Percentiles rank a stretch among this genome's conserved stretches.
Conservation (phyloP, 495 filamentous ascomycete genomes). For the Penicillium cosmopolitanum region DNA sequence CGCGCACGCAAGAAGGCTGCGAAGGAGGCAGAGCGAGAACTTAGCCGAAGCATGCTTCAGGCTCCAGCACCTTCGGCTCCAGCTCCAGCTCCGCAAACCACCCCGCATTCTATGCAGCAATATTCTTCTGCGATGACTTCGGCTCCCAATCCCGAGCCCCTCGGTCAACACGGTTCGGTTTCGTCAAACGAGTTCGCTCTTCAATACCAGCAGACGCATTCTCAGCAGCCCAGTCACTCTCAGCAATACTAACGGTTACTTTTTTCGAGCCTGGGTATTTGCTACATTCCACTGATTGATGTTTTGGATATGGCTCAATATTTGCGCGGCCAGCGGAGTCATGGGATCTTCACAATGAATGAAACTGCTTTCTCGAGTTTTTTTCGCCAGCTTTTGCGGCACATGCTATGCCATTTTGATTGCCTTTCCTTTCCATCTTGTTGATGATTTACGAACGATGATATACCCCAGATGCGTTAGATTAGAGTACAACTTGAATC, state of each 20-base stretch:
- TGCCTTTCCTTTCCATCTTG: background rate
- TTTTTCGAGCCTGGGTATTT: too few relatives aligned
- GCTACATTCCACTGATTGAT: too few relatives aligned
- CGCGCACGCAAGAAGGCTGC: constrained; percentile 10
- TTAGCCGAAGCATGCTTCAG: background rate
- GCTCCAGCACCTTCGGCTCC: background rate
- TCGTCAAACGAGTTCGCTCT: too few relatives aligned
- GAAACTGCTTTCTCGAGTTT: too few relatives aligned
- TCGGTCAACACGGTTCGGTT: too few relatives aligned
- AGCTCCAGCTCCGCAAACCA: background rate
- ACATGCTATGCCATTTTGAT: background rate
- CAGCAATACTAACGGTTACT: too few relatives aligned
- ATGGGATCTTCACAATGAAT: too few relatives aligned
- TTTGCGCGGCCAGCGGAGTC: too few relatives aligned
- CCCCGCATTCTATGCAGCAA: background rate
- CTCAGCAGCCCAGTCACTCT: too few relatives aligned
- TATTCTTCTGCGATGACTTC: background rate
- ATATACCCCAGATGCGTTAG: constrained; percentile 17
- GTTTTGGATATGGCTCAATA: too few relatives aligned
- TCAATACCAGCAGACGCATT: too few relatives aligned
- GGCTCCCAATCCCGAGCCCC: background rate
- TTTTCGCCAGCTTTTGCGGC: too few relatives aligned
- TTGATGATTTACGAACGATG: constrained; percentile 18
- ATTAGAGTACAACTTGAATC: constrained; percentile 11
- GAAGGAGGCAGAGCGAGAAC: background rate